These are phyloP conservation scores for Crithidia fasciculata DNA, from an alignment of 208 protist genomes.

Conservation along the genomic window DNA sequence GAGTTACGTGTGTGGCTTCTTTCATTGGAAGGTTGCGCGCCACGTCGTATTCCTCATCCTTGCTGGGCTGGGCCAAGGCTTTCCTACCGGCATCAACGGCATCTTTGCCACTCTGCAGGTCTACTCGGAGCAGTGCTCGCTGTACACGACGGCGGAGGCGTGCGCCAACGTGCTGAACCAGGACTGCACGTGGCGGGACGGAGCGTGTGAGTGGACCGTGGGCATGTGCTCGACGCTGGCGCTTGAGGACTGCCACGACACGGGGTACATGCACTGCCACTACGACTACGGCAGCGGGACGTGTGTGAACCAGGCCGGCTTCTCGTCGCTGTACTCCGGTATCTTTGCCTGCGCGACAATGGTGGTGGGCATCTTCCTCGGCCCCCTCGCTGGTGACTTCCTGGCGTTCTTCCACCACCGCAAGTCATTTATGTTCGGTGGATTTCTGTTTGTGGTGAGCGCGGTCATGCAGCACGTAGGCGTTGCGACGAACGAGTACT, in stretches of 20 bases:
- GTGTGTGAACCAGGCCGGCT: slow-evolving; percentile 12
- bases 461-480: slow-evolving; percentile 64
- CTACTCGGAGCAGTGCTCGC: slow-evolving; percentile 21
- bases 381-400: slow-evolving; percentile 12
- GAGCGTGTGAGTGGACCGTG: slow-evolving; percentile 13
- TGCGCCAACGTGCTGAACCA: slow-evolving; percentile 15
- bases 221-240: slow-evolving; percentile 14
- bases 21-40: slow-evolving; percentile 20
- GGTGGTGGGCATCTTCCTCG: slow-evolving; percentile 15
- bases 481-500: slow-evolving; percentile 53
- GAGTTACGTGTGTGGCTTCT: slow-evolving; percentile 22
- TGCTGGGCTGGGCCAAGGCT: slow-evolving; percentile 14
- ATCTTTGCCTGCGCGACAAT: slow-evolving; percentile 16
- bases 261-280: slow-evolving; percentile 20
- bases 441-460: slow-evolving; percentile 50
- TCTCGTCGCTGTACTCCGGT: slow-evolving; percentile 12
- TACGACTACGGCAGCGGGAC: slow-evolving; percentile 13
- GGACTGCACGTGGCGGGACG: slow-evolving; percentile 19
- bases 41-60: slow-evolving; percentile 15
- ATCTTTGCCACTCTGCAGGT: slow-evolving; percentile 16
- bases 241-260: slow-evolving; percentile 15
- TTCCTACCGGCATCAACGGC: slow-evolving; percentile 20
- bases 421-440: slow-evolving; percentile 27
- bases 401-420: slow-evolving; percentile 17
- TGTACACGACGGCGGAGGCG: slow-evolving; percentile 20